phyloP scores from a whole-genome alignment of 2,329 filamentous ascomycete genomes.

The Talaromyces piceae region DNA sequence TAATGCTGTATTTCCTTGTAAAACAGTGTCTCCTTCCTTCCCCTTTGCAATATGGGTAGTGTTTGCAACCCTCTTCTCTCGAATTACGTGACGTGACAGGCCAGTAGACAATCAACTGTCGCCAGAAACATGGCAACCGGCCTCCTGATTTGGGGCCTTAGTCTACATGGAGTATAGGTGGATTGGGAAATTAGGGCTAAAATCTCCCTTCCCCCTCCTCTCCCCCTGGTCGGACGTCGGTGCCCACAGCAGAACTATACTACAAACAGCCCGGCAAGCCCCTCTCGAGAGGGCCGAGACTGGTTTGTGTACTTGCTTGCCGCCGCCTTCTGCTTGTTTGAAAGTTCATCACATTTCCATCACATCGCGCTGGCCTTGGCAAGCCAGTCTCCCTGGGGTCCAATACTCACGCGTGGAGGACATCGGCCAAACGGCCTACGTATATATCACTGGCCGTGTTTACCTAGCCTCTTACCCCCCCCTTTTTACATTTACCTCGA shows the following conservation, averaged over 20 bases:
- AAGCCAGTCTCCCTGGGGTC: neutral
- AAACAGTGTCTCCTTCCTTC: neutral
- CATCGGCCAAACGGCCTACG: too few relatives aligned
- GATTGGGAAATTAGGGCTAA: neutral
- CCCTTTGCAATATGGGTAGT: neutral
- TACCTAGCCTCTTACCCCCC: too few relatives aligned
- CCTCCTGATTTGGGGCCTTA: neutral
- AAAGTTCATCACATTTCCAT: constrained; percentile 6
- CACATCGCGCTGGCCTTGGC: neutral
- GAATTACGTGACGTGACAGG: neutral
- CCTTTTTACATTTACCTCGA: neutral
- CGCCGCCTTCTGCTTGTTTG: neutral
- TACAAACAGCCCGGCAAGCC: neutral
- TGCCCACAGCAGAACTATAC: neutral
- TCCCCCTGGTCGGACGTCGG: neutral
- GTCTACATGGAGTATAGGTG: neutral
- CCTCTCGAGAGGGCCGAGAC: neutral
- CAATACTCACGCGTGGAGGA: neutral
- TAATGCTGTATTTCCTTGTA: neutral
- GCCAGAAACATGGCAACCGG: neutral
- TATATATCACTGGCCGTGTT: too few relatives aligned
- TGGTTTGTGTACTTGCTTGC: neutral
- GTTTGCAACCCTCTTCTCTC: neutral
- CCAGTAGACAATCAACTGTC: neutral
- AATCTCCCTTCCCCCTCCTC: neutral